Base-by-base conservation (phyloP, 2,329 filamentous ascomycete species). In the Celoporthe dispersa region DNA sequence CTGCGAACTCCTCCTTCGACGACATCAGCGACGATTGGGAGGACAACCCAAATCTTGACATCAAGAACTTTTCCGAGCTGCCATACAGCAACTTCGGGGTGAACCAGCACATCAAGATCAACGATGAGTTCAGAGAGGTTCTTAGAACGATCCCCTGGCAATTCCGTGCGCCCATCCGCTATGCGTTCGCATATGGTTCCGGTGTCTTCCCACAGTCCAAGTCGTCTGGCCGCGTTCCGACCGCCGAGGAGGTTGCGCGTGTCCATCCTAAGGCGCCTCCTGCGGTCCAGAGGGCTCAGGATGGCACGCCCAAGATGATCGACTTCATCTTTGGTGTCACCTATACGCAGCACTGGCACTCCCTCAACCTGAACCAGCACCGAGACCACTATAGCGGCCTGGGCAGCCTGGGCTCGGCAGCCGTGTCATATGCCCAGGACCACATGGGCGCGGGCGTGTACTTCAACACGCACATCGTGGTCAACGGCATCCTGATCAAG, bases 241-340 rank as follows among this genome's bases (percentile, higher is more conserved):
- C 88, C 33, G 86, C 88, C 65, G 85, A 83, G 14, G 84, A 88
- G 69, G 83, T 89, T 73, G 84, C 81, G 70, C 88, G 90, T 28
- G 88, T 94, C 33, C 95, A 98, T 77, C 91, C 94, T 8, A 91
- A 94, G 72, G 91, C 95, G 1, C 93, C 94, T 0, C 85, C 90
- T 66, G 93, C 93, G 0, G 90, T 98, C 9, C 85, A 92, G 74
- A 93, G 94, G 74, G 92, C 94, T 74, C 95, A 98, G 80, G 91
- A 93, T 76, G 93, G 93, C 39, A 90, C 90, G 0, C 94, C 94
- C 16, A 98, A 98, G 83, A 97, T 98, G 91, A 97, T 99, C 73
- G 96, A 99, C 81, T 97, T 99, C 79, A 97, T 99, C 75, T 96
- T 99, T 78, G 96, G 95, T 35, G 95, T 98, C 14, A 93, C 93